Base-by-base conservation (phyloP, 352 stramenopile species). In the Phytopythium cucurbitacearum region DNA sequence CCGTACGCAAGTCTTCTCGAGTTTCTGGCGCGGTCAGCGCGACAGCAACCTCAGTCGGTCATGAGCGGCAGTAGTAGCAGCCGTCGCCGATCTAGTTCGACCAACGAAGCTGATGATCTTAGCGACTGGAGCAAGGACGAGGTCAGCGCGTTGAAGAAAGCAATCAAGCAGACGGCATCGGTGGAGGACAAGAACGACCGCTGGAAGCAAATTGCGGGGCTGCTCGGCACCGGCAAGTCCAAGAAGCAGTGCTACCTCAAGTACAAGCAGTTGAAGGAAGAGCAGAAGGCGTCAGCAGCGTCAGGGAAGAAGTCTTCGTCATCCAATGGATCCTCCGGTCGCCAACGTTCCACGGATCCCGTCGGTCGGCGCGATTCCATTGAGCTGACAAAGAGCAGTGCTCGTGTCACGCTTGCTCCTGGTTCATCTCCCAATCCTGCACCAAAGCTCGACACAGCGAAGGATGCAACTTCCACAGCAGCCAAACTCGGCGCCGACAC, bases 221-320 rank as follows among this genome's bases (percentile, higher is more conserved):
- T 80, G 10, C 74, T 93, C 10, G 75, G 80, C 10, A 78, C 73
- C 41, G 61, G 62, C 1, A 88, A 85, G 51, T 71, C 63, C n/a
- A 91, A 91, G 47, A 89, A 89, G 57, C 67, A 89, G 40, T 93
- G 83, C 63, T 91, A 91, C 53, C 15, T 89, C 34, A 91, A 93
- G 62, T 93, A 93, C 67, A 93, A 93, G 60, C 68, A 88, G 39
- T 65, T 93, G 33, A 89, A 88, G 51, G 66, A 85, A 33, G 73
- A 85, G 47, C 84, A 80, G 38, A 77, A 67, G 34, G 59, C 63
- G 10, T 51, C 65, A 21, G 40, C 49, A 15, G 45, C 42, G 21
- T 21, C 54, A 28, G 46, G 34, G 3, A 70, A 69, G 33, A 75
- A 66, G 21, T 45, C 56, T n/a, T 69, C 62, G 8, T 50, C 65